A percentile compares a stretch with the other conserved stretches of the same genome.
phyloP scores from a whole-genome alignment of 371 early-diverging fungal genomes.

The Mucor saturninus region DNA sequence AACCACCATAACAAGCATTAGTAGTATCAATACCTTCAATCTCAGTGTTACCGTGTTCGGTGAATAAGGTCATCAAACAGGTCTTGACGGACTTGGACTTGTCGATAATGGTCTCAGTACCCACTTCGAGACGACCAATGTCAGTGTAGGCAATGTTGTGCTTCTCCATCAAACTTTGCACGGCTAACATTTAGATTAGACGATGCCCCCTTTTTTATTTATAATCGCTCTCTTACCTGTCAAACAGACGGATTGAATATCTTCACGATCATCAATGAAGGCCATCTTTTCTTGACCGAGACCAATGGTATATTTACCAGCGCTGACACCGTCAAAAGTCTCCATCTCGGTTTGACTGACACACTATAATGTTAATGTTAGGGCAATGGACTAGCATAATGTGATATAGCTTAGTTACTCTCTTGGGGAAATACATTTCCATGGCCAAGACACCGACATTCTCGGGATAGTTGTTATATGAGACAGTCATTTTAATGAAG shows the following conservation, averaged over 20 bases:
- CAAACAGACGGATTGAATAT: conserved; percentile 92
- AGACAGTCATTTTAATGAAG: conserved; percentile 37
- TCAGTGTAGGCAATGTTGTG: conserved; percentile 82
- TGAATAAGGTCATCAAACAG: conserved; percentile 93
- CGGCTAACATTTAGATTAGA: conserved; percentile 58
- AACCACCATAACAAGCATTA: conserved; percentile 99
- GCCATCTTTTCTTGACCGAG: conserved; percentile 96
- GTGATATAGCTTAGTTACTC: conserved; percentile 37
- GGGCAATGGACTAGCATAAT: too few relatives aligned
- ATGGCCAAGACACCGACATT: conserved; percentile 93
- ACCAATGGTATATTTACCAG: conserved; percentile 98
- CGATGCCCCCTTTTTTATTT: neutral
- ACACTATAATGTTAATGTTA: conserved; percentile 56
- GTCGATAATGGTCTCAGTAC: conserved; percentile 98
- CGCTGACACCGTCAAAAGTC: conserved; percentile 88
- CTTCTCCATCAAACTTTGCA: conserved; percentile 90
- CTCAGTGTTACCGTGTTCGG: conserved; percentile 86
- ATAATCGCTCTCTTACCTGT: conserved; percentile 62
- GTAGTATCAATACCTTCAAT: conserved; percentile 97
- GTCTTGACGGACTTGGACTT: conserved; percentile 98
- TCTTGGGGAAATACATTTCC: conserved; percentile 91
- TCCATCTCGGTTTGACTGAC: conserved; percentile 91
- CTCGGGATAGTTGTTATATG: conserved; percentile 60
- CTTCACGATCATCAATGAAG: conserved; percentile 95
- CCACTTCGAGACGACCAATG: conserved; percentile 97